These are phyloP conservation scores for Biscogniauxia marginata DNA, from an alignment of 2,329 filamentous ascomycete genomes.

Conservation along the genomic window DNA sequence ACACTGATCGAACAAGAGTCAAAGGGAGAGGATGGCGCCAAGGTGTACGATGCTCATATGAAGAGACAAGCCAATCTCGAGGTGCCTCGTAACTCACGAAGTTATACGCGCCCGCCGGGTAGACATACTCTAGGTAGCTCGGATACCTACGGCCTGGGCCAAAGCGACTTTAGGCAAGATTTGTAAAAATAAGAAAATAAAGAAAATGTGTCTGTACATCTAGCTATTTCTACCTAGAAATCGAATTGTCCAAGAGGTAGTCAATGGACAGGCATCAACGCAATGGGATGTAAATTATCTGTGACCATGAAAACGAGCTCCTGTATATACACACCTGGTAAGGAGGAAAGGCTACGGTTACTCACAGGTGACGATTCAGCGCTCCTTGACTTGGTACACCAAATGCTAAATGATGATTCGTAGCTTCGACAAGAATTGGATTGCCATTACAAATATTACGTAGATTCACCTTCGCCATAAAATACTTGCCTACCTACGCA, in stretches of 20 bases:
- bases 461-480: too few species aligned
- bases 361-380: too few species aligned
- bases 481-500: too few species aligned
- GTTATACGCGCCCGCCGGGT: not conserved
- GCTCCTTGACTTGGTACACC: too few species aligned
- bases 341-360: too few species aligned
- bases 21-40: constrained; percentile 31
- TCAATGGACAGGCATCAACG: not conserved
- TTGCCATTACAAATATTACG: too few species aligned
- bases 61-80: constrained; percentile 5
- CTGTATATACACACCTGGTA: not conserved
- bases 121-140: constrained; percentile 34
- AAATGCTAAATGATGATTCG: too few species aligned
- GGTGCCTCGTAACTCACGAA: constrained; percentile 4
- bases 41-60: constrained; percentile 32
- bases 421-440: too few species aligned
- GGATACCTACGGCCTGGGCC: constrained; percentile 38
- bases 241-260: not conserved
- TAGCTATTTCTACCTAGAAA: not conserved
- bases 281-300: not conserved
- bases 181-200: not conserved
- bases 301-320: not conserved
- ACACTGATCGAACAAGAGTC: constrained; percentile 48
- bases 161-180: not conserved
- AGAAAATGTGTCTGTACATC: constrained; percentile 1